Conservation (phyloP, 2,329 filamentous ascomycete genomes). For the Neopestalotiopsis clavispora region DNA sequence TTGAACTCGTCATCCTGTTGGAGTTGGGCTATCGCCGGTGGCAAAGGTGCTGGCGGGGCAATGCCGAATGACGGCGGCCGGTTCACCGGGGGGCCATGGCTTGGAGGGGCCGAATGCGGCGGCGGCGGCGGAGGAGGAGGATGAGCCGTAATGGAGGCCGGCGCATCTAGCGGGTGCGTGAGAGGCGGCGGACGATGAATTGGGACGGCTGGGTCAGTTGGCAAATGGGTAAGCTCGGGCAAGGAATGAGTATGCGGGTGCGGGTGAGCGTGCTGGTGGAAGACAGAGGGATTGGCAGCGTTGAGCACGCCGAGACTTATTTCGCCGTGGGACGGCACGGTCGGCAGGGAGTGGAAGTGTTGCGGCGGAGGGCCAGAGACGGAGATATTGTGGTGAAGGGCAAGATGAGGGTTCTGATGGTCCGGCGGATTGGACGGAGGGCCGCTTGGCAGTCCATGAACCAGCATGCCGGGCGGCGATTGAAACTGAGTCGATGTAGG, state of each 20-base stretch:
- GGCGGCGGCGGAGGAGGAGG: constrained; percentile 39
- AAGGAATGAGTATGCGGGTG: constrained; percentile 27
- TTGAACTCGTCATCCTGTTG: constrained; percentile 43
- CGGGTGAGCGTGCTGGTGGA: constrained; percentile 25
- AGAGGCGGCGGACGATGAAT: constrained; percentile 24
- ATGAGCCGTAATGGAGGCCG: constrained; percentile 30
- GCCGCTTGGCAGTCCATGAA: constrained; percentile 2
- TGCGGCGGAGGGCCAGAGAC: constrained; percentile 7
- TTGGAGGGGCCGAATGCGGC: constrained; percentile 36
- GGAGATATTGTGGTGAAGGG: constrained; percentile 26
- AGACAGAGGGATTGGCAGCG: constrained; percentile 41
- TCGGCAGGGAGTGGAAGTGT: constrained; percentile 28
- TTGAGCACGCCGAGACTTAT: constrained; percentile 46
- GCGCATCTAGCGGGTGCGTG: constrained; percentile 26
- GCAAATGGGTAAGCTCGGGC: constrained; percentile 25
- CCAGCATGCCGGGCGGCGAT: constrained; percentile 16
- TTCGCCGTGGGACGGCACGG: constrained; percentile 39
- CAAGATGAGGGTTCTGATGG: constrained; percentile 34
- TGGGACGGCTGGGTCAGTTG: constrained; percentile 23
- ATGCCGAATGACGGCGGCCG: constrained; percentile 51
- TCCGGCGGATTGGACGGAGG: constrained; percentile 4
- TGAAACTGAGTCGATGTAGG: constrained; percentile 19
- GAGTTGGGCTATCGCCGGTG: constrained; percentile 37
- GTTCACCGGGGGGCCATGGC: constrained; percentile 22
- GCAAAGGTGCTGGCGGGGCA: constrained; percentile 41